Conservation (phyloP, 2,329 filamentous ascomycete genomes). For the Fusarium tricinctum region DNA sequence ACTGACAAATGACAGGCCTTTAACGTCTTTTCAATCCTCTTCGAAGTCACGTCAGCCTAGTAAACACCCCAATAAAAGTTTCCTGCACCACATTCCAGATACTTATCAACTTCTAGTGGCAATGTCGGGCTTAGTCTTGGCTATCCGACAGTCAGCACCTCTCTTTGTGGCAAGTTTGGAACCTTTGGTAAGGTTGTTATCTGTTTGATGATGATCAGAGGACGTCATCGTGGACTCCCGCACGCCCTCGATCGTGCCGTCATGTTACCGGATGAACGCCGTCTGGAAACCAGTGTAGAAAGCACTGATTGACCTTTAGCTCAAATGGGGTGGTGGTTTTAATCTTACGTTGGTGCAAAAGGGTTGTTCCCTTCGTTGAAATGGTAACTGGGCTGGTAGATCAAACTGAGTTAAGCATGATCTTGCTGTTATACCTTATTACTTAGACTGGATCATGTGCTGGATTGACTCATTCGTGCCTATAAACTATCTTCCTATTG, state of each 20-base stretch:
- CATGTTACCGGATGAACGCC: constrained; percentile 34
- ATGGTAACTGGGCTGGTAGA: too few relatives aligned
- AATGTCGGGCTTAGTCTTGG: constrained; percentile 55
- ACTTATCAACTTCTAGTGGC: constrained; percentile 34
- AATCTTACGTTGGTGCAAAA: too few relatives aligned
- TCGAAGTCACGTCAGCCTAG: constrained; percentile 53
- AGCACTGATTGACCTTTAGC: too few relatives aligned
- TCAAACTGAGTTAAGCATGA: too few relatives aligned
- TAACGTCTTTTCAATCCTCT: constrained; percentile 50
- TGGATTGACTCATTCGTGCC: too few relatives aligned
- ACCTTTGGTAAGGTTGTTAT: constrained; percentile 54
- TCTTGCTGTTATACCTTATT: too few relatives aligned
- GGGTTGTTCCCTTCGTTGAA: too few relatives aligned
- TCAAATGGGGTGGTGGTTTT: too few relatives aligned
- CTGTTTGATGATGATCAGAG: constrained; percentile 55
- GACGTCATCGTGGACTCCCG: constrained; percentile 53
- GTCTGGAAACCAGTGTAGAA: too few relatives aligned
- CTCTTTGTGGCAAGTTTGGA: constrained; percentile 49
- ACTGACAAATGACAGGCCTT: constrained; percentile 50
- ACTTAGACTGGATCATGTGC: too few relatives aligned
- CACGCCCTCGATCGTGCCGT: constrained; percentile 53
- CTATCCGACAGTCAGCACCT: constrained; percentile 47
- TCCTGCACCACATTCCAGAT: accelerated
- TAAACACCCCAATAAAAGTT: constrained; percentile 23
- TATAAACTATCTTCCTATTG: too few relatives aligned